These are phyloP conservation scores for Beauveria scarabaeidicola DNA, from an alignment of 2,329 filamentous ascomycete genomes.

Conservation along the genomic window DNA sequence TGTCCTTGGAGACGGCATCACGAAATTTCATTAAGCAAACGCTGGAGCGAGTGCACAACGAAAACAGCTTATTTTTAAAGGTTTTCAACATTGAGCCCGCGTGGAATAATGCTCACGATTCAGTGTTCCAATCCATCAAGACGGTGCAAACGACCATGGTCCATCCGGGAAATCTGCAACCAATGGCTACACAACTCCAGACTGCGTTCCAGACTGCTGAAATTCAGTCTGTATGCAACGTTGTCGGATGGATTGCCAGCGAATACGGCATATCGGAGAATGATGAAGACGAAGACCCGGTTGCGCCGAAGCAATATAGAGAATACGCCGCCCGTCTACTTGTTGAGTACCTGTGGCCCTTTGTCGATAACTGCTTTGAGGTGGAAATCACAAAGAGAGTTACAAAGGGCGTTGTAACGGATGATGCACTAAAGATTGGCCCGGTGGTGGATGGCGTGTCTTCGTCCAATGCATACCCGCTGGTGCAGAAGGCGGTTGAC, in stretches of 20 bases:
- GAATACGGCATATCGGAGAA: slow-evolving; percentile 49
- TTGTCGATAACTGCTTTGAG: slow-evolving; percentile 46
- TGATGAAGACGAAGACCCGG: slow-evolving; percentile 46
- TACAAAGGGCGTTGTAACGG: slow-evolving; percentile 37
- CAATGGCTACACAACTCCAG: slow-evolving; percentile 42
- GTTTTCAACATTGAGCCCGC: slow-evolving; percentile 49
- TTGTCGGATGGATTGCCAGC: slow-evolving; percentile 49
- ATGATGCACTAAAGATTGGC: slow-evolving; percentile 41
- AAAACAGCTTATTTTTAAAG: slow-evolving; percentile 43
- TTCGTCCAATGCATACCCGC: slow-evolving; percentile 49
- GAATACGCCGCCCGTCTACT: slow-evolving; percentile 49
- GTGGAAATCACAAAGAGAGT: slow-evolving; percentile 48
- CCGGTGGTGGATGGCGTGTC: slow-evolving; percentile 39
- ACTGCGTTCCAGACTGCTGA: slow-evolving; percentile 38
- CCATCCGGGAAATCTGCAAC: slow-evolving; percentile 45
- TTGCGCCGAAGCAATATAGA: slow-evolving; percentile 44
- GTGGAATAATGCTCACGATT: slow-evolving; percentile 40
- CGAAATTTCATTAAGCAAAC: slow-evolving; percentile 52
- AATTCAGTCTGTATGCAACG: slow-evolving; percentile 42
- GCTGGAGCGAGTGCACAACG: slow-evolving; percentile 49
- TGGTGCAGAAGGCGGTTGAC: slow-evolving; percentile 50
- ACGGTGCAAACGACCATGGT: slow-evolving; percentile 41
- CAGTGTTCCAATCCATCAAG: slow-evolving; percentile 43
- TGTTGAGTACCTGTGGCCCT: slow-evolving; percentile 49
- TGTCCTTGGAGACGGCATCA: slow-evolving; percentile 44